phyloP scores from a whole-genome alignment of 371 early-diverging fungal species.

The Paramicrosporidium saccamoebae region DNA sequence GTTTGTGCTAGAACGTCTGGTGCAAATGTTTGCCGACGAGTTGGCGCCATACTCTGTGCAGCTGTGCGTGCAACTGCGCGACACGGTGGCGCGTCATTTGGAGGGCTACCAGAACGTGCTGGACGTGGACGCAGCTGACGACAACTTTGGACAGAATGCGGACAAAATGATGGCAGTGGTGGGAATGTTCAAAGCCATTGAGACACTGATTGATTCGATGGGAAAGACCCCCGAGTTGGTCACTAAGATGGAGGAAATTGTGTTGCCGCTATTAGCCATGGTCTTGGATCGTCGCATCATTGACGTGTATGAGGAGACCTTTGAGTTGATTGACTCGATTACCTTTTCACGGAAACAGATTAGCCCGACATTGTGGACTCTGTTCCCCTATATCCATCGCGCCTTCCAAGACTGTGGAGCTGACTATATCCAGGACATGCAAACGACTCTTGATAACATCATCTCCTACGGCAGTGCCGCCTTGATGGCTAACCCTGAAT shows the following conservation, averaged over 20 bases:
- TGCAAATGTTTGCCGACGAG: constrained; percentile 50
- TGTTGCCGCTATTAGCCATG: constrained; percentile 26
- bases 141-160: constrained; percentile 20
- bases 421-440: constrained; percentile 45
- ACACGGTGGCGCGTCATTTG: constrained; percentile 47
- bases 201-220: constrained; percentile 30
- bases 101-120: constrained; percentile 8
- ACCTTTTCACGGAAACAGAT: constrained; percentile 38
- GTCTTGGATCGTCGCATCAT: constrained; percentile 29
- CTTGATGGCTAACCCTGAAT: constrained; percentile 15
- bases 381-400: constrained; percentile 30
- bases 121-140: constrained; percentile 8
- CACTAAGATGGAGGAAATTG: constrained; percentile 22
- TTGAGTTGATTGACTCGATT: constrained; percentile 53
- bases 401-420: constrained; percentile 30
- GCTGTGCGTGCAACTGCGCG: constrained; percentile 38
- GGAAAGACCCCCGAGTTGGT: constrained; percentile 24
- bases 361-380: constrained; percentile 41
- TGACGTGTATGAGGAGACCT: constrained; percentile 47
- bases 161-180: constrained; percentile 63
- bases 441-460: constrained; percentile 49
- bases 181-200: constrained; percentile 64
- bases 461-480: constrained; percentile 39
- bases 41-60: constrained; percentile 59
- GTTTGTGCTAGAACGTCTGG: constrained; percentile 50